phyloP scores from a whole-genome alignment of 2,329 filamentous ascomycete species.

The Aureobasidium leucospermi region DNA sequence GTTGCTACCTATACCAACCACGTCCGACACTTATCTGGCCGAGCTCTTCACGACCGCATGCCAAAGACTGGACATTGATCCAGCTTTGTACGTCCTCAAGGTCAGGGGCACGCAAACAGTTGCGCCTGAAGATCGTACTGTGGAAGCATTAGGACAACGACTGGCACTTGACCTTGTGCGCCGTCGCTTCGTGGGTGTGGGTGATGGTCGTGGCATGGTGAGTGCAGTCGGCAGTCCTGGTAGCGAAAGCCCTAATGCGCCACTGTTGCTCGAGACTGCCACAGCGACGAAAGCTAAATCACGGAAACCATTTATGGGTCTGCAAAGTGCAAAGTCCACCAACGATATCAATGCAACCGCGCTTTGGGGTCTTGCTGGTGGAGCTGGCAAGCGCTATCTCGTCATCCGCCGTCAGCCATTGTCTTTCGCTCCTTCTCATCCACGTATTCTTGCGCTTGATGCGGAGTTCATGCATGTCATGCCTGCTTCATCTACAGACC shows the following conservation, averaged over 20 bases:
- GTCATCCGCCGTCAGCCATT: slow-evolving; percentile 79
- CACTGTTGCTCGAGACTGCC: slow-evolving; percentile 49
- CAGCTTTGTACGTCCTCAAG: slow-evolving; percentile 71
- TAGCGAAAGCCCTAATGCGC: slow-evolving; percentile 61
- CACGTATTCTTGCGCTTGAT: slow-evolving; percentile 70
- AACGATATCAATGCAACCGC: slow-evolving; percentile 36
- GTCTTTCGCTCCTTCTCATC: slow-evolving; percentile 68
- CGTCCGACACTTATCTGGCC: slow-evolving; percentile 74
- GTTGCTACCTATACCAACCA: slow-evolving; percentile 66
- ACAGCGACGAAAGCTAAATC: slow-evolving; percentile 42
- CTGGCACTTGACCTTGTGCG: slow-evolving; percentile 69
- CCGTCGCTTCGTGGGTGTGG: slow-evolving; percentile 60
- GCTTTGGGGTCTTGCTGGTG: slow-evolving; percentile 14
- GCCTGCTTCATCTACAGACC: slow-evolving; percentile 37
- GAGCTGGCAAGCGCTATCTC: slow-evolving; percentile 57
- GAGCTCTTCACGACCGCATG: slow-evolving; percentile 75
- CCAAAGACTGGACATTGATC: slow-evolving; percentile 69
- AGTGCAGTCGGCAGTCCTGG: slow-evolving; percentile 65
- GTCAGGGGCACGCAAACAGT: slow-evolving; percentile 67
- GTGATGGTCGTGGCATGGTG: slow-evolving; percentile 17
- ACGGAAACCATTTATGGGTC: slow-evolving; percentile 11
- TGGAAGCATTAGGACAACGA: slow-evolving; percentile 69
- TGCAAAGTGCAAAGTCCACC: slow-evolving; percentile 13
- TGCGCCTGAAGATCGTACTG: slow-evolving; percentile 68
- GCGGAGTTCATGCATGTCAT: slow-evolving; percentile 84